Evolutionary conservation across 106 monocot genomes (phyloP).

Genomic region (Dendrobium catenatum): DNA sequence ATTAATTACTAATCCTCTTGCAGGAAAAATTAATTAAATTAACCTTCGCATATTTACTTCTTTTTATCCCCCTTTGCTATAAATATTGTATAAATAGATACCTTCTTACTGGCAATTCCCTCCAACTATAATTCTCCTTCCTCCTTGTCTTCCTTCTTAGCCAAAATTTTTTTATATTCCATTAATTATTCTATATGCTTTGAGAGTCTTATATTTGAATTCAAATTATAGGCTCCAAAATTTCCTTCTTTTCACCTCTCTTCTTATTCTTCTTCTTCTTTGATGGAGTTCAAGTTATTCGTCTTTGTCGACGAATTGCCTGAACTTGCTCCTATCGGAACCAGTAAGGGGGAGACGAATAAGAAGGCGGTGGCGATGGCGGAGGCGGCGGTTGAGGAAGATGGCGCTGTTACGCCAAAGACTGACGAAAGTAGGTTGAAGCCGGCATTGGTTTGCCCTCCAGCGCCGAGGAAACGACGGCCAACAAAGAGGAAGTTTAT

Average conservation of each 20-base stretch:
- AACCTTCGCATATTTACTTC: background rate
- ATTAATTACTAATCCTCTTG: background rate
- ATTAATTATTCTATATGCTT: background rate
- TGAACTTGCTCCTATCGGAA: background rate
- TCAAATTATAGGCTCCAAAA: background rate
- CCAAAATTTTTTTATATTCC: background rate
- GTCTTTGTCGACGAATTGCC: conserved; percentile 4
- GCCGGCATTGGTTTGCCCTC: background rate
- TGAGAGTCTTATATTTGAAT: background rate
- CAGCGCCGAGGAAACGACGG: background rate
- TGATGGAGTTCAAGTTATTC: background rate
- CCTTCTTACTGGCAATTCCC: background rate
- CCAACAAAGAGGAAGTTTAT: background rate
- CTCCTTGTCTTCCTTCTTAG: background rate
- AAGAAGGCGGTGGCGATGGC: background rate
- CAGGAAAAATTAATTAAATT: background rate
- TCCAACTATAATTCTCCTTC: background rate
- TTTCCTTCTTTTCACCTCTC: background rate
- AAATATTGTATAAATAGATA: background rate
- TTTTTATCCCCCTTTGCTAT: background rate
- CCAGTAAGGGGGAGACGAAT: background rate
- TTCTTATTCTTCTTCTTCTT: too few relatives aligned
- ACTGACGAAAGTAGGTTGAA: background rate
- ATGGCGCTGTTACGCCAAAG: background rate
- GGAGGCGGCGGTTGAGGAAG: background rate